A percentile compares a stretch with the other conserved stretches of the same genome.
Conservation (phyloP, 306 rosid genomes). For the Gynostemma pentaphyllum region DNA sequence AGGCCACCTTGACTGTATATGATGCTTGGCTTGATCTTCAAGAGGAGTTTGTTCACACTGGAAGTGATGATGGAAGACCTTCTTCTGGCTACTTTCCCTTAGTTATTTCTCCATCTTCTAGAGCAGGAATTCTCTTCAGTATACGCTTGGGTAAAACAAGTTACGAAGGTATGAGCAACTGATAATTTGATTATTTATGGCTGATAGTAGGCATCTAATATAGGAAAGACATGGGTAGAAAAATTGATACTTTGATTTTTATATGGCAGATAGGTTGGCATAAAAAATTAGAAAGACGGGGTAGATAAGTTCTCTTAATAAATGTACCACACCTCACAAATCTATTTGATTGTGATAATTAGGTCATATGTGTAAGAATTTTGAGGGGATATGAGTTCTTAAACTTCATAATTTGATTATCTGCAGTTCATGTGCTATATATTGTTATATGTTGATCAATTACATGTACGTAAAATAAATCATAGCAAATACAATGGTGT, state of each 20-base stretch:
- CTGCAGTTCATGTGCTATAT: background rate
- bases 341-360: background rate
- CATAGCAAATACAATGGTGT: too few species aligned
- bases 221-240: background rate
- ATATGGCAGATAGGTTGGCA: background rate
- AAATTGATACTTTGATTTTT: background rate
- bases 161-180: slow-evolving; percentile 45
- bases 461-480: too few species aligned
- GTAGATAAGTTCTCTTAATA: background rate
- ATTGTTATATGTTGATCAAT: background rate
- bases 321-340: background rate
- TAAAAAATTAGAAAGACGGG: background rate
- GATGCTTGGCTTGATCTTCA: slow-evolving; percentile 99
- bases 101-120: slow-evolving; percentile 71
- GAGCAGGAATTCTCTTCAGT: slow-evolving; percentile 77
- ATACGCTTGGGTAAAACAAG: slow-evolving; percentile 59
- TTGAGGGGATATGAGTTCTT: background rate
- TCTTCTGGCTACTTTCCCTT: slow-evolving; percentile 70
- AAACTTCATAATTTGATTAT: background rate
- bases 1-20: slow-evolving; percentile 63
- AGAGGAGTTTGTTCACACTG: slow-evolving; percentile 82
- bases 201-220: background rate
- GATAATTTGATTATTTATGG: background rate
- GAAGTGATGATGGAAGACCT: slow-evolving; percentile 58
- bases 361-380: background rate